Percentiles rank a stretch among this genome's conserved stretches.
These are phyloP conservation scores for Graphium sp. DNA, from an alignment of 2,329 filamentous ascomycete genomes.

Conservation along the genomic window DNA sequence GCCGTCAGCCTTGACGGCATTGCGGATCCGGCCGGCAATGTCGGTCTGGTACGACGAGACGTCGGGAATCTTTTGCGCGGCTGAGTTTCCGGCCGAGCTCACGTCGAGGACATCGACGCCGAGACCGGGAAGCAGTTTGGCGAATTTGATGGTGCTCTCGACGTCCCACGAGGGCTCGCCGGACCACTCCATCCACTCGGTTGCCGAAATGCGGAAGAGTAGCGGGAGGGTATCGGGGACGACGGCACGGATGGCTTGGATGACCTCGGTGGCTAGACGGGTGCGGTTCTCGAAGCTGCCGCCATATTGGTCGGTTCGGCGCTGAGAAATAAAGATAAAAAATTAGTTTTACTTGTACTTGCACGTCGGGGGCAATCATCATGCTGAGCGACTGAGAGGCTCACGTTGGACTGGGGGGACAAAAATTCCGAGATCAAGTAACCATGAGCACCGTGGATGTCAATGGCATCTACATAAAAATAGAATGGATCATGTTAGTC, in stretches of 20 bases:
- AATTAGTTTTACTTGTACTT: neutral
- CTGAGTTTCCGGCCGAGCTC: conserved; percentile 56
- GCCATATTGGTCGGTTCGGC: conserved; percentile 47
- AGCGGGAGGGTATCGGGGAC: conserved; percentile 38
- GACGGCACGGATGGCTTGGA: conserved; percentile 28
- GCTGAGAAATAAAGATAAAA: conserved; percentile 11
- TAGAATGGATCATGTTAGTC: no score
- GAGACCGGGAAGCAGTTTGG: conserved; percentile 48
- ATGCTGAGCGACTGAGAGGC: no score
- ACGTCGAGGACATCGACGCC: conserved; percentile 79
- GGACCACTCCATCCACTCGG: conserved; percentile 41
- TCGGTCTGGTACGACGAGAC: conserved; percentile 58
- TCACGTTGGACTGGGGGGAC: conserved; percentile 36
- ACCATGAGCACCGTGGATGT: conserved; percentile 48
- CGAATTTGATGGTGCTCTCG: conserved; percentile 34
- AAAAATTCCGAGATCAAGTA: conserved; percentile 53
- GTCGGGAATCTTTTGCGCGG: conserved; percentile 41
- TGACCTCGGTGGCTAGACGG: conserved; percentile 40
- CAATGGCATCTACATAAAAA: conserved; percentile 42
- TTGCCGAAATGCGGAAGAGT: conserved; percentile 41
- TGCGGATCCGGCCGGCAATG: conserved; percentile 55
- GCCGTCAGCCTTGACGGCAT: conserved; percentile 34
- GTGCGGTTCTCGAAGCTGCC: conserved; percentile 48
- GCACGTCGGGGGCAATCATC: neutral
- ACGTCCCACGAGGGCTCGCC: conserved; percentile 43